These are phyloP conservation scores for Usnea hakonensis DNA, from an alignment of 495 filamentous ascomycete genomes.

Conservation along the genomic window DNA sequence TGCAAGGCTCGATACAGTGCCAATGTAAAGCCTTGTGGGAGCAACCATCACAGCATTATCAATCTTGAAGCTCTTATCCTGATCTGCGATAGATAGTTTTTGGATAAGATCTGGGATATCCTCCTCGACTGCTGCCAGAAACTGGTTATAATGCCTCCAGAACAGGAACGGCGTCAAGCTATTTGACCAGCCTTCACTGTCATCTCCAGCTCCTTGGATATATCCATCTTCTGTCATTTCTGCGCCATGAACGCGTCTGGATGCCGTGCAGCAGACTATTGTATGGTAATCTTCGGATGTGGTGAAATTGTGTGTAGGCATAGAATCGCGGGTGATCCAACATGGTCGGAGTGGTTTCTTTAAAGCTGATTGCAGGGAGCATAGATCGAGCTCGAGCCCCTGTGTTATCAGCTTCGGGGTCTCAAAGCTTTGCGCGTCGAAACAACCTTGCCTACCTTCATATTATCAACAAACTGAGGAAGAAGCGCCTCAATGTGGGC, in stretches of 20 bases:
- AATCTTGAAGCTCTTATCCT: constrained; percentile 31
- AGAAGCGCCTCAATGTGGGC: constrained; percentile 67
- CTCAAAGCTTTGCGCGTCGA: background rate
- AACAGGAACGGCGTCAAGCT: constrained; percentile 70
- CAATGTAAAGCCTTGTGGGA: constrained; percentile 32
- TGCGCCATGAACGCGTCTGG: constrained; percentile 54
- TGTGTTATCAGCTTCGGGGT: constrained; percentile 16
- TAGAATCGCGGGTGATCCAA: constrained; percentile 50
- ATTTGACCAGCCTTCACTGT: constrained; percentile 81
- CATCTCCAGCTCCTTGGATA: constrained; percentile 90
- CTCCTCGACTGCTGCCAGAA: constrained; percentile 54
- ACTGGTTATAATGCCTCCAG: constrained; percentile 54
- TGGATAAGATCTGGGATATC: constrained; percentile 59
- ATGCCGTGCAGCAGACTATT: constrained; percentile 75
- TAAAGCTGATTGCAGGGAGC: constrained; percentile 30
- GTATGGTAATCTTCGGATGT: constrained; percentile 43
- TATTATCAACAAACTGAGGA: constrained; percentile 54
- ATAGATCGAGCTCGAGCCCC: constrained; percentile 45
- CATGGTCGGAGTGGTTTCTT: constrained; percentile 54
- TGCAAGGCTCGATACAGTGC: constrained; percentile 5
- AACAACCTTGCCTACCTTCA: constrained; percentile 42
- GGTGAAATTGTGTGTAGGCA: constrained; percentile 17
- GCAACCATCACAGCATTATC: constrained; percentile 22
- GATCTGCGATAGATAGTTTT: constrained; percentile 37
- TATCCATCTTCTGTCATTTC: constrained; percentile 69